Base-by-base conservation (phyloP, 768 basidiomycete species). In the Boletus rubescentipes region DNA sequence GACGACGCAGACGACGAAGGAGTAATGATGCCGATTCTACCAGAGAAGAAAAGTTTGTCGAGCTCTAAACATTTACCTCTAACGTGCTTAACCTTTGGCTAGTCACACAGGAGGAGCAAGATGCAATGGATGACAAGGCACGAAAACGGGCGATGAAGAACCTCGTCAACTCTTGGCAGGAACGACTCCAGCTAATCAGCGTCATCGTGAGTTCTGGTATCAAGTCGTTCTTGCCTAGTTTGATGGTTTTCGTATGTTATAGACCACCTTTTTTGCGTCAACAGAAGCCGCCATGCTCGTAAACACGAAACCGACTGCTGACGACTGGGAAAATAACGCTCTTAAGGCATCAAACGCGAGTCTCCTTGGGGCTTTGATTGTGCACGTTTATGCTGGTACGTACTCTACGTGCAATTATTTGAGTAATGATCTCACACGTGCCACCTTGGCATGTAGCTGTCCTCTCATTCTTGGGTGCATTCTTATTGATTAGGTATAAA, bases 231-330 rank as follows among this genome's bases (percentile, higher is more conserved):
- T 46, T 35, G 26, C 38, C 10, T 29, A 30, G 26, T 51, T 31
- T 51, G 29, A 57, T 12, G 5, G 9, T 37, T 16, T 47, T 15
- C 8, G n/a, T 46, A 16, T 38, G n/a, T 20, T 31, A 15, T 53
- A 85, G 83, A 82, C 83, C 0, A 85, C 83, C 0, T 85, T 85
- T 65, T 84, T 85, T 50, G 84, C 83, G 1, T 77, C 82, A 0
- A 79, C 75, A 18, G 83, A 84, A 63, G 78, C 80, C 0, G 78
- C 77, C 21, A 68, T 84, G 64, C 68, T 85, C 9, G 73, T 75
- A 23, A 79, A 72, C 52, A 67, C 79, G 0, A 72, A 73, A 7
- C 77, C 77, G 0, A 44, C 20, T 11, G 60, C 57, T 14, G 46
- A 38, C 26, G 59, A 65, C 14, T 57, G n/a, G n/a, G 26, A 9